Base-by-base conservation (phyloP, 306 rosid genomes). In the Lathyrus tuberosus region DNA sequence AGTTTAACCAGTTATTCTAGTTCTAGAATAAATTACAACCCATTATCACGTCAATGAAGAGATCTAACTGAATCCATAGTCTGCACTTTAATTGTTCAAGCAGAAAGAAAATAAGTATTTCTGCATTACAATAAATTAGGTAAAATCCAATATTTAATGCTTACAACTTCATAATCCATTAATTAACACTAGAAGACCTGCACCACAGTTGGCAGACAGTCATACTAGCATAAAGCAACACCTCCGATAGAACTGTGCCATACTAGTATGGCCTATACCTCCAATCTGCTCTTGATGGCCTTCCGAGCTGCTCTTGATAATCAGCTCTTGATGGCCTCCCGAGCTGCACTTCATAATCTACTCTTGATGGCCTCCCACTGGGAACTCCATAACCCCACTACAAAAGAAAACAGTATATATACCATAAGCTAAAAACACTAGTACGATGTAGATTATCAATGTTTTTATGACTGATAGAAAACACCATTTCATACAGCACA, bases 311-410 rank as follows among this genome's bases (percentile, higher is more conserved):
- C 78, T 83, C 96, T 89, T 41, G 99, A 80, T 16, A 95, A 52
- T 52, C 59, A 4, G 56, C 33, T 53, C 59, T 52, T 52, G 96
- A 95, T 60, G 99, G 99, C 76, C 97, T 82, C 85, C 96, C 95
- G 87, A 76, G 87, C 96, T 61, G 88, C 76, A 80, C 96, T 94
- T 40, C 96, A 82, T 15, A 91, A 75, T 94, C 97, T 61, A 86
- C 76, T 83, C 96, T 95, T 35, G 97, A 80, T 16, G 96, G 96
- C 76, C 97, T 86, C 74, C 77, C 92, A 62, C 87, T 38, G 58
- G 86, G 70, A 10, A 91, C 72, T 82, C 99, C 97, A 70, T 95
- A 95, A 54, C 95, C 96, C 97, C 97, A 91, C 97, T 95, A 88
- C 87, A 73, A 70, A 79, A 10, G 63, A 69, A 37, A 44, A 48